Base-by-base conservation (phyloP, 306 rosid species). In the Lathyrus tuberosus region DNA sequence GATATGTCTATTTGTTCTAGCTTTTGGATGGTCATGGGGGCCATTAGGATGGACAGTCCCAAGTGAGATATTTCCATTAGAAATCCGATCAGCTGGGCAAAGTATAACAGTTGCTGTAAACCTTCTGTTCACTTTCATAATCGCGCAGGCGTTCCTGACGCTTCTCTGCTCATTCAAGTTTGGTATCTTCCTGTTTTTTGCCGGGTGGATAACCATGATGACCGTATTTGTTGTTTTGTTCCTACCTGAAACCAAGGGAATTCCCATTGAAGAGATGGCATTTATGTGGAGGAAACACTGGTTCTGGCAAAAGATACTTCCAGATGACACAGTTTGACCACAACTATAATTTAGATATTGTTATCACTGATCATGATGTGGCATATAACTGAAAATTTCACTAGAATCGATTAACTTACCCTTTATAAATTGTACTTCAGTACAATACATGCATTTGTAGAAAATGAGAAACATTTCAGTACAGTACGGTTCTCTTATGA, bases 21-120 rank as follows among this genome's bases (percentile, higher is more conserved):
- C 62, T 2, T 57, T 57, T 26, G 62, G 62, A 57, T 57, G 62
- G 62, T 57, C 62, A 57, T 57, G 62, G 62, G 62, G 62, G 37
- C 62, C 62, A 13, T 10, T 53, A 13, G 62, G 62, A 3, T 57
- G 62, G 62, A 57, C 62, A 53, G 60, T 53, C n/a, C 60, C 60
- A 12, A 53, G 60, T 24, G 60, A 53, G 16, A 53, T 53, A 53
- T 57, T 57, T 57, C 62, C 62, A 6, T 28, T 57, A 28, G 62
- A 57, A 57, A 57, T 57, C 17, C 62, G 38, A 57, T 28, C 62
- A 28, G 62, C 37, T 0, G 62, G 62, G 10, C 62, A 57, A 8
- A 57, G 62, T 57, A 28, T 57, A 13, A 57, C 62, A 13, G 62
- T 57, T 6, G 62, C 62, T 6, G 17, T 57, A 12, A 26, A 57